Evolutionary conservation across 805 yeast species (phyloP).

Genomic region (Candida tibetensis): DNA sequence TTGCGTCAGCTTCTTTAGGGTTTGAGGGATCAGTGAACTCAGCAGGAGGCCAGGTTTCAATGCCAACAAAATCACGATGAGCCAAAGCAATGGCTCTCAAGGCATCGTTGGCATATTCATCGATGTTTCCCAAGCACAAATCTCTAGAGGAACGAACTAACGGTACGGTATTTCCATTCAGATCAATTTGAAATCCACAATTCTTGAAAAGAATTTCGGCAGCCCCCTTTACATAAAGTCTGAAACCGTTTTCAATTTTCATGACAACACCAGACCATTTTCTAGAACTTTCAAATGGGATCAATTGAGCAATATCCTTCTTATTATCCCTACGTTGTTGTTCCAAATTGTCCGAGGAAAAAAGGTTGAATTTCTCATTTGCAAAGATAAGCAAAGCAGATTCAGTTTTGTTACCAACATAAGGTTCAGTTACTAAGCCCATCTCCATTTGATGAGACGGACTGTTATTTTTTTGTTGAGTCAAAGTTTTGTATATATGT

Average conservation of each 20-base stretch:
- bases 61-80: constrained; percentile 61
- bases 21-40: constrained; percentile 33
- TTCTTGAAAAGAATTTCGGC: constrained; percentile 77
- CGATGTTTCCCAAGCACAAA: constrained; percentile 33
- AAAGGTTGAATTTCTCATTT: constrained; percentile 49
- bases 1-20: constrained; percentile 40
- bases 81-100: constrained; percentile 87
- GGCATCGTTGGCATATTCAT: constrained; percentile 69
- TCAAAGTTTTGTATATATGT: constrained; percentile 17
- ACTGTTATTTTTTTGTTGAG: constrained; percentile 9
- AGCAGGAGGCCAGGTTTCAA: constrained; percentile 67
- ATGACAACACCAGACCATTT: constrained; percentile 90
- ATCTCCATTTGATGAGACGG: constrained; percentile 9
- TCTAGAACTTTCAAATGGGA: constrained; percentile 89
- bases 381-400: constrained; percentile 79
- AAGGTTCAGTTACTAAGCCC: constrained; percentile 49
- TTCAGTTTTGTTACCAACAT: constrained; percentile 92
- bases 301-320: constrained; percentile 54
- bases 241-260: constrained; percentile 44
- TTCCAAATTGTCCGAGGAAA: constrained; percentile 44
- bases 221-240: constrained; percentile 86
- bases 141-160: constrained; percentile 30
- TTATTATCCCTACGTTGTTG: constrained; percentile 23
- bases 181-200: constrained; percentile 44
- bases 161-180: constrained; percentile 26